These are phyloP conservation scores for Globisporangium sylvaticum DNA, from an alignment of 352 stramenopile species.

Conservation along the genomic window DNA sequence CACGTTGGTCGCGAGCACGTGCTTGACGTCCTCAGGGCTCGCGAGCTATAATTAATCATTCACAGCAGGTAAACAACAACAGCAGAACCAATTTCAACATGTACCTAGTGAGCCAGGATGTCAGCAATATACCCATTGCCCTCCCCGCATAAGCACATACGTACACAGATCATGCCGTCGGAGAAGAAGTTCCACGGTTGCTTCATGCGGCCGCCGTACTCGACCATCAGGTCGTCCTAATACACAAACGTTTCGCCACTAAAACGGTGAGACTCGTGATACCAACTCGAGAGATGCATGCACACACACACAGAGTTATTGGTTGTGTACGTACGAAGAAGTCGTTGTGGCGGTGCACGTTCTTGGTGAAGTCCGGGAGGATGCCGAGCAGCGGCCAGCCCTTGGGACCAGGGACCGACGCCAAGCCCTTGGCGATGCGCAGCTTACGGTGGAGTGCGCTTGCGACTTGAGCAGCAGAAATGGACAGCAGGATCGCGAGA, in stretches of 20 bases:
- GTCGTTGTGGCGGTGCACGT: neutral
- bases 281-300: neutral
- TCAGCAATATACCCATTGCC: neutral
- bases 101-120: neutral
- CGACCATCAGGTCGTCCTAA: slow-evolving; percentile 13
- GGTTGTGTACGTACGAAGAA: neutral
- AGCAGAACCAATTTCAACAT: neutral
- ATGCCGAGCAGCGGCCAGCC: neutral
- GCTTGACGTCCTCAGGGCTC: slow-evolving; percentile 17
- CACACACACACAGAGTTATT: neutral
- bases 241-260: neutral
- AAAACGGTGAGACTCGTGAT: neutral
- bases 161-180: slow-evolving; percentile 2
- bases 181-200: slow-evolving; percentile 9
- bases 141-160: neutral
- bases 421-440: neutral
- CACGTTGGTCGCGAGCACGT: slow-evolving; percentile 21
- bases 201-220: slow-evolving; percentile 13
- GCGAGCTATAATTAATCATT: neutral
- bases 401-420: neutral
- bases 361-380: neutral
- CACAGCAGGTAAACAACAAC: neutral
- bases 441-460: neutral
- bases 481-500: neutral
- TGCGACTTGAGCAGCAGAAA: neutral